Percentiles rank a stretch among this genome's conserved stretches.
Conservation (phyloP, 2,329 filamentous ascomycete species). For the Cephalotrichum gorgonifer region DNA sequence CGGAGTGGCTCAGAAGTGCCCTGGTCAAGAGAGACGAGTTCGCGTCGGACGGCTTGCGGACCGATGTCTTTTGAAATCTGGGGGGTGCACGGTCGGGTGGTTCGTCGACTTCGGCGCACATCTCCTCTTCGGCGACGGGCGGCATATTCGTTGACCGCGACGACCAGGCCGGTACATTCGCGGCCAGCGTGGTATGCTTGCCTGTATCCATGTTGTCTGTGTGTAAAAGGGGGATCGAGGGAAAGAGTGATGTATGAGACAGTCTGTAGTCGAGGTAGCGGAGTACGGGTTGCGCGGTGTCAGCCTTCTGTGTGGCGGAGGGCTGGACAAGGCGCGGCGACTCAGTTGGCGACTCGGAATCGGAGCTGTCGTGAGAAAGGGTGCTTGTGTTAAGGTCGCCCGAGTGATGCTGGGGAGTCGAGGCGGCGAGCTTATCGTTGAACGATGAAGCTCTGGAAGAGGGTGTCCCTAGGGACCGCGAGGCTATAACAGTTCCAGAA, state of each 20-base stretch:
- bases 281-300: not conserved
- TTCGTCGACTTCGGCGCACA: slow-evolving; percentile 10
- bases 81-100: slow-evolving; percentile 7
- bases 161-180: slow-evolving; percentile 4
- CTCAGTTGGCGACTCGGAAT: not conserved
- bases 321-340: not conserved
- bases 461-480: slow-evolving; percentile 7
- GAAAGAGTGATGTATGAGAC: not conserved
- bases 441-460: not conserved
- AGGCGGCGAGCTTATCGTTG: not conserved
- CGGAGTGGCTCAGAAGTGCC: slow-evolving; percentile 61
- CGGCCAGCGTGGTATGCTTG: not conserved
- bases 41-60: slow-evolving; percentile 1
- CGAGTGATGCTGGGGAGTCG: not conserved
- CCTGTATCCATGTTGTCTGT: not conserved
- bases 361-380: not conserved
- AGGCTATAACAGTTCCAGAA: slow-evolving; percentile 18
- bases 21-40: slow-evolving; percentile 67
- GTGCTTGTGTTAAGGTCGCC: not conserved
- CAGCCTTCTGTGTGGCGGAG: not conserved
- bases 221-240: not conserved
- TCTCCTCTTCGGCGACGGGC: slow-evolving; percentile 7
- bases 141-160: slow-evolving; percentile 6
- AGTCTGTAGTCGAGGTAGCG: not conserved
- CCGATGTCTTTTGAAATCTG: slow-evolving; percentile 2